phyloP scores from a whole-genome alignment of 2,329 filamentous ascomycete species.

The Thelonectria blattea region DNA sequence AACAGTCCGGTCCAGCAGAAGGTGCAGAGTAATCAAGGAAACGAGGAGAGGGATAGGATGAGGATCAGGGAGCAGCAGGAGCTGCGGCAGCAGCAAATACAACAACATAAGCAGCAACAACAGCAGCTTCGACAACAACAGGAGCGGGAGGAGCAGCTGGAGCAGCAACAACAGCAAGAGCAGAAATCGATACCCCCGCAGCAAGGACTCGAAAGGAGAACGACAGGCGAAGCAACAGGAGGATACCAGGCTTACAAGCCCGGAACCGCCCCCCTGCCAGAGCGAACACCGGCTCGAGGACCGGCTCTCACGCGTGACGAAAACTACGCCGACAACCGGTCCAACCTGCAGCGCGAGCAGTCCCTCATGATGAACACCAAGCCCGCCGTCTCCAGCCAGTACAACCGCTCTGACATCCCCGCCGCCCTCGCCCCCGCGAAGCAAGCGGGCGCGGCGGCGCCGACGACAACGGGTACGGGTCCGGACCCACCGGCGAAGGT shows the following conservation, averaged over 20 bases:
- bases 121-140: not conserved
- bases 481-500: constrained; percentile 1
- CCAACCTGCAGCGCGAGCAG: constrained; percentile 34
- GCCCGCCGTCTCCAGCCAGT: constrained; percentile 24
- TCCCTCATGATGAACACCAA: constrained; percentile 34
- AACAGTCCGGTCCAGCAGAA: constrained; percentile 39
- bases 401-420: constrained; percentile 31
- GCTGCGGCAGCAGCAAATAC: constrained; percentile 21
- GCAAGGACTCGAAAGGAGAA: constrained; percentile 15
- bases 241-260: constrained; percentile 31
- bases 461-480: not conserved
- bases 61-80: constrained; percentile 17
- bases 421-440: constrained; percentile 34
- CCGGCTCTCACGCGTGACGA: constrained; percentile 19
- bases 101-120: not conserved
- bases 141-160: not conserved
- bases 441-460: not conserved
- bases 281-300: constrained; percentile 10
- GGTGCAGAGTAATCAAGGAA: constrained; percentile 21
- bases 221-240: constrained; percentile 4
- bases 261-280: not conserved
- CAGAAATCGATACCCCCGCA: constrained; percentile 23
- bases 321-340: constrained; percentile 16
- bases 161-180: constrained; percentile 6
- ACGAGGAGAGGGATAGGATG: constrained; percentile 11